phyloP scores from a whole-genome alignment of 441 rosid genomes.

The Populus tomentosa region DNA sequence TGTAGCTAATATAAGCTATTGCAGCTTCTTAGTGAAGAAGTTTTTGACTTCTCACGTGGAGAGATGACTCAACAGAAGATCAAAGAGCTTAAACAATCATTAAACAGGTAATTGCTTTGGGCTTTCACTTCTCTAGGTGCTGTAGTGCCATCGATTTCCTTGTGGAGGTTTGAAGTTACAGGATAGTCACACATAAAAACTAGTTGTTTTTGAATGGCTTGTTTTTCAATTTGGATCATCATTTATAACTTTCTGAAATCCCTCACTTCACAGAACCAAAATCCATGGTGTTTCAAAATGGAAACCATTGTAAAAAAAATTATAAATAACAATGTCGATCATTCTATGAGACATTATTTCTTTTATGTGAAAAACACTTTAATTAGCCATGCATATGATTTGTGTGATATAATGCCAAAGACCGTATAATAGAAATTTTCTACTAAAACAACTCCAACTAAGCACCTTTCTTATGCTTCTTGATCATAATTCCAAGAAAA shows the following conservation, averaged over 20 bases:
- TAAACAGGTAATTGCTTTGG: constrained; percentile 59
- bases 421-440: neutral
- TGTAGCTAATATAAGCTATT: constrained; percentile 18
- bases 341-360: neutral
- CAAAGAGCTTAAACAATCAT: constrained; percentile 96
- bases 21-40: constrained; percentile 99
- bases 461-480: neutral
- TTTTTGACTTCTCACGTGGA: constrained; percentile 99
- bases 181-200: neutral
- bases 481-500: neutral
- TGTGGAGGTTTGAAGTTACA: neutral
- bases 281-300: neutral
- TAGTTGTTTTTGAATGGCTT: neutral
- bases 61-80: constrained; percentile 99
- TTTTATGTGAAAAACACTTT: neutral
- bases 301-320: neutral
- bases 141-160: neutral
- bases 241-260: neutral
- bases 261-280: neutral
- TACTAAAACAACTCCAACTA: neutral
- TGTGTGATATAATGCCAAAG: neutral
- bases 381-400: neutral
- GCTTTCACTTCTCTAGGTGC: neutral
- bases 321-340: neutral
- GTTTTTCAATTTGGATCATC: neutral